A percentile compares a stretch with the other conserved stretches of the same genome.
These are phyloP conservation scores for Nakaseomyces uthaithaninus DNA, from an alignment of 1,139 yeast species.

Conservation along the genomic window DNA sequence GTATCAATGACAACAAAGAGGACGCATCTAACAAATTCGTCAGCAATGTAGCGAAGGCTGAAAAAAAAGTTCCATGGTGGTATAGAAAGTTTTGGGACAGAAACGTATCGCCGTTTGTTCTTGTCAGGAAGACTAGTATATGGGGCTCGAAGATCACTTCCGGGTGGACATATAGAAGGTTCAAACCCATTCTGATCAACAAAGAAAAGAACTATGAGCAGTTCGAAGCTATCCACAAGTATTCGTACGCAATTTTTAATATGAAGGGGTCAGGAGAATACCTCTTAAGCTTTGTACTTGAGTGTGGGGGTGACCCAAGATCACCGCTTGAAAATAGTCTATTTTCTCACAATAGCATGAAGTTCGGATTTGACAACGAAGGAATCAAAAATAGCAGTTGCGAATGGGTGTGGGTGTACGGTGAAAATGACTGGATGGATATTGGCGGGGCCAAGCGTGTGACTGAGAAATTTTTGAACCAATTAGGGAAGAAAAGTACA, in stretches of 20 bases:
- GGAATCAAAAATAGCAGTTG: conserved; percentile 35
- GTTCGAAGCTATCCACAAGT: conserved; percentile 46
- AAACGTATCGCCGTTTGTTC: conserved; percentile 60
- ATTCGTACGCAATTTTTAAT: conserved; percentile 63
- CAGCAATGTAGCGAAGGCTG: conserved; percentile 18
- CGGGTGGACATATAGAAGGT: conserved; percentile 69
- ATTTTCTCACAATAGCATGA: conserved; percentile 25
- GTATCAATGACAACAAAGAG: conserved; percentile 20
- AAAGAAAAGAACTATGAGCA: conserved; percentile 34
- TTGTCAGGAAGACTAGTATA: conserved; percentile 56
- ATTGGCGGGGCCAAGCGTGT: conserved; percentile 41
- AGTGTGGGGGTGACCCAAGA: conserved; percentile 72
- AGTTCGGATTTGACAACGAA: conserved; percentile 3
- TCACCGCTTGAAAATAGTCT: conserved; percentile 49
- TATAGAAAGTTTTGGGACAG: conserved; percentile 59
- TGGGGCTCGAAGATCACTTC: conserved; percentile 64
- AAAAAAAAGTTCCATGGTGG: conserved; percentile 46
- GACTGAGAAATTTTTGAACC: conserved; percentile 29
- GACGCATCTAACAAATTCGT: conserved; percentile 27
- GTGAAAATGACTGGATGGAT: conserved; percentile 76
- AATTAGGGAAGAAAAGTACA: conserved; percentile 31
- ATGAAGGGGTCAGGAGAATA: conserved; percentile 72
- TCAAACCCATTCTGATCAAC: conserved; percentile 39
- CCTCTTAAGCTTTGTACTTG: conserved; percentile 56
- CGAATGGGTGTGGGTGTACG: conserved; percentile 61